Evolutionary conservation across 371 early-diverging fungal species (phyloP).

Genomic region (Mortierella sp.): DNA sequence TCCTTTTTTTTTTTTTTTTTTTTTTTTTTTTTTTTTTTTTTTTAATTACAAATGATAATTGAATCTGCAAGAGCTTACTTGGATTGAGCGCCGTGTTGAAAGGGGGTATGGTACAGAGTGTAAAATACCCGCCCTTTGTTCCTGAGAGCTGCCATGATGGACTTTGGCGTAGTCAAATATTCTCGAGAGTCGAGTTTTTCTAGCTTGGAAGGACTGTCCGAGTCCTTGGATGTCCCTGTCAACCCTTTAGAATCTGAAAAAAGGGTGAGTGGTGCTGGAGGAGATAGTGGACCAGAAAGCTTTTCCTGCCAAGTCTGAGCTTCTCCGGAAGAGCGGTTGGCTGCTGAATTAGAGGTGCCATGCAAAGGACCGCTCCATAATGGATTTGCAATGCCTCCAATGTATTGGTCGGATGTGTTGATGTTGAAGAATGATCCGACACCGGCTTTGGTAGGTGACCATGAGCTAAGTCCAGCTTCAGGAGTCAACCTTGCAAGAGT

Average conservation of each 20-base stretch:
- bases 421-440: constrained; percentile 1
- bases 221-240: constrained; percentile 12
- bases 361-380: too few relatives aligned
- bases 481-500: too few relatives aligned
- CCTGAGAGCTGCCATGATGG: constrained; percentile 20
- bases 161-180: constrained; percentile 2
- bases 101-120: constrained; percentile 11
- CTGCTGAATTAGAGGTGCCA: too few relatives aligned
- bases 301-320: not conserved
- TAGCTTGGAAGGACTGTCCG: constrained; percentile 15
- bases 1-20: not conserved
- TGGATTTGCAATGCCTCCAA: too few relatives aligned
- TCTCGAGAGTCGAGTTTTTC: not conserved
- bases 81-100: too few relatives aligned
- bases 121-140: not conserved
- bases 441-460: not conserved
- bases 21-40: too few relatives aligned
- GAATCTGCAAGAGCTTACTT: too few relatives aligned
- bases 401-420: too few relatives aligned
- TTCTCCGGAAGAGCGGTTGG: too few relatives aligned
- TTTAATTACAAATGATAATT: too few relatives aligned
- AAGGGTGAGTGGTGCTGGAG: not conserved
- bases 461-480: too few relatives aligned
- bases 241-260: not conserved
- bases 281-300: not conserved